Conservation (phyloP, 345 rosid species). For the Hibiscus trionum region DNA sequence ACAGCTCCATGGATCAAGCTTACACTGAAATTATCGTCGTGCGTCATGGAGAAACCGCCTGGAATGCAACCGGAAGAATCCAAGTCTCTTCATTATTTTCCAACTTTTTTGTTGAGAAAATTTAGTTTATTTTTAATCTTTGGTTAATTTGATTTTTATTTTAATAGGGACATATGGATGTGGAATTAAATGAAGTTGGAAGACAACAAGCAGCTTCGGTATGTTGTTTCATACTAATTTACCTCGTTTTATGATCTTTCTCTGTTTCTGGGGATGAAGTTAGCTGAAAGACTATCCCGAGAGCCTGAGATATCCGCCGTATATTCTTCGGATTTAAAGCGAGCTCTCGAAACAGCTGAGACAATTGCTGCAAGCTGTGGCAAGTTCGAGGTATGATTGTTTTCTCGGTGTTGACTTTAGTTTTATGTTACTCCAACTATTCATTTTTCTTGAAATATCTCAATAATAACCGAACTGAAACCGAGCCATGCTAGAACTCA, state of each 20-base stretch:
- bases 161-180: constrained; percentile 69
- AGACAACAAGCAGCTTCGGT: constrained; percentile 63
- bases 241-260: background rate
- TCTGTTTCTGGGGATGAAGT: constrained; percentile 1
- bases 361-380: constrained; percentile 56
- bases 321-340: constrained; percentile 77
- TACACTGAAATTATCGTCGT: constrained; percentile 61
- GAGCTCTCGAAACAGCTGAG: constrained; percentile 73
- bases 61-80: constrained; percentile 62
- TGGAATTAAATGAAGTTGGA: constrained; percentile 70
- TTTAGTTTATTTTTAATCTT: background rate
- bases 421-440: background rate
- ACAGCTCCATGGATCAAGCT: constrained; percentile 22
- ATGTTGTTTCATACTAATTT: constrained; percentile 14
- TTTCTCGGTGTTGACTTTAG: background rate
- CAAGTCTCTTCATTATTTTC: constrained; percentile 32
- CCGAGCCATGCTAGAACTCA: background rate
- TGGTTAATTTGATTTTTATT: background rate
- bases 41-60: constrained; percentile 80
- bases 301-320: constrained; percentile 53
- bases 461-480: background rate
- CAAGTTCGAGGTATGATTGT: constrained; percentile 36
- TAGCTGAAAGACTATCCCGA: constrained; percentile 51
- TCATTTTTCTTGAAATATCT: background rate
- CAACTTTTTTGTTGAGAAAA: background rate